A percentile compares a stretch with the other conserved stretches of the same genome.
Evolutionary conservation across 2,329 filamentous ascomycete species (phyloP).

Genomic region (Tolypocladium tropicale): DNA sequence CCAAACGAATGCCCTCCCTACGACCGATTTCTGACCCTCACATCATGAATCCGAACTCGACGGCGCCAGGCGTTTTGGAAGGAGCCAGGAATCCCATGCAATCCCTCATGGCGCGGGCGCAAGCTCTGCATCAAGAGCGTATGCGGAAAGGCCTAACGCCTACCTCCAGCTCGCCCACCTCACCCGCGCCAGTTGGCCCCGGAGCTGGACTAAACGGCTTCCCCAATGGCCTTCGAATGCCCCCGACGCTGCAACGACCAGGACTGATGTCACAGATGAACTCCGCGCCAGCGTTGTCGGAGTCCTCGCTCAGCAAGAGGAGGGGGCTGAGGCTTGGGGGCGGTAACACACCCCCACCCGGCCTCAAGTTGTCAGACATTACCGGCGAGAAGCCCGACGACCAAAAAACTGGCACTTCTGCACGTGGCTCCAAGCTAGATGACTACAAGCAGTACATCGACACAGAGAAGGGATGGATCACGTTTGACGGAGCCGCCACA

Average conservation of each 20-base stretch:
- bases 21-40: conserved; percentile 50
- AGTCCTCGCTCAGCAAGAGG: conserved; percentile 56
- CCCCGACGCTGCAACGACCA: conserved; percentile 30
- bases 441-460: conserved; percentile 75
- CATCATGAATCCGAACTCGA: conserved; percentile 74
- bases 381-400: conserved; percentile 10
- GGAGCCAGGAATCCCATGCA: conserved; percentile 44
- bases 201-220: conserved; percentile 31
- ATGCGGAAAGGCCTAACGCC: conserved; percentile 32
- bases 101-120: conserved; percentile 37
- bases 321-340: conserved; percentile 46
- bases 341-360: conserved; percentile 17
- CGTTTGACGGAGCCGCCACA: conserved; percentile 84
- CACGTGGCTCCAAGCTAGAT: conserved; percentile 40
- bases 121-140: conserved; percentile 34
- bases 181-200: conserved; percentile 20
- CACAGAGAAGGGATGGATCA: conserved; percentile 80
- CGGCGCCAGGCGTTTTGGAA: conserved; percentile 67
- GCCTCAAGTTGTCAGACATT: conserved; percentile 35
- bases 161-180: conserved; percentile 14
- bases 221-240: conserved; percentile 31
- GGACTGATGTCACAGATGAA: conserved; percentile 37
- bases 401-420: conserved; percentile 22
- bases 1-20: conserved; percentile 46
- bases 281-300: conserved; percentile 42